Evolutionary conservation across 2,329 filamentous ascomycete genomes (phyloP).

Genomic region (Xylaria sp.): DNA sequence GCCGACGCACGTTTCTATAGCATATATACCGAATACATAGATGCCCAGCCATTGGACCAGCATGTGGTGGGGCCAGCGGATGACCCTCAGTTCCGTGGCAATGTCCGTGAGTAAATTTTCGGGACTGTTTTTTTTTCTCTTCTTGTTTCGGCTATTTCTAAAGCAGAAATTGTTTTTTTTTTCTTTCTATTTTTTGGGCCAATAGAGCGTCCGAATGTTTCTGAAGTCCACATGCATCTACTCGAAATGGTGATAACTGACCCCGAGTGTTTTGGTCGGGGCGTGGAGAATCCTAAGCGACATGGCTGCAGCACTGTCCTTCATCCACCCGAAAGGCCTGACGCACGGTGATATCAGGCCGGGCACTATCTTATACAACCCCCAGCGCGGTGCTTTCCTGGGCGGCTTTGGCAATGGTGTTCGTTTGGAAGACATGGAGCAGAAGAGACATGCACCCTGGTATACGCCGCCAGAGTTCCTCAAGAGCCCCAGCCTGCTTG

Average conservation of each 20-base stretch:
- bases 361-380: conserved; percentile 21
- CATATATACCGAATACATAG: conserved; percentile 20
- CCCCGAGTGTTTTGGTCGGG: not conserved
- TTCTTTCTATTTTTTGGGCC: no score
- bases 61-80: not conserved
- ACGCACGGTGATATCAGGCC: conserved; percentile 14
- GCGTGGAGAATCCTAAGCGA: conserved; percentile 20
- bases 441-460: not conserved
- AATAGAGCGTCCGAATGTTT: no score
- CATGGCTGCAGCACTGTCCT: conserved; percentile 16
- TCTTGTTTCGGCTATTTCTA: no score
- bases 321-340: conserved; percentile 3
- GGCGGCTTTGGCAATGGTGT: conserved; percentile 6
- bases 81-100: conserved; percentile 13
- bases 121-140: no score
- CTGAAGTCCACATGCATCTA: no score
- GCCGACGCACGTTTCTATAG: conserved; percentile 20
- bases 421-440: not conserved
- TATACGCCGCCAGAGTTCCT: conserved; percentile 22
- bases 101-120: not conserved
- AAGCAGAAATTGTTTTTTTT: no score
- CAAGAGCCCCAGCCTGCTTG: fast-evolving
- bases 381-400: conserved; percentile 12
- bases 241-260: no score
- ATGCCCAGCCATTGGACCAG: not conserved